A percentile compares a stretch with the other conserved stretches of the same genome.
These are phyloP conservation scores for Ganoderma resinaceum DNA, from an alignment of 1,284 basidiomycete species.

Conservation along the genomic window DNA sequence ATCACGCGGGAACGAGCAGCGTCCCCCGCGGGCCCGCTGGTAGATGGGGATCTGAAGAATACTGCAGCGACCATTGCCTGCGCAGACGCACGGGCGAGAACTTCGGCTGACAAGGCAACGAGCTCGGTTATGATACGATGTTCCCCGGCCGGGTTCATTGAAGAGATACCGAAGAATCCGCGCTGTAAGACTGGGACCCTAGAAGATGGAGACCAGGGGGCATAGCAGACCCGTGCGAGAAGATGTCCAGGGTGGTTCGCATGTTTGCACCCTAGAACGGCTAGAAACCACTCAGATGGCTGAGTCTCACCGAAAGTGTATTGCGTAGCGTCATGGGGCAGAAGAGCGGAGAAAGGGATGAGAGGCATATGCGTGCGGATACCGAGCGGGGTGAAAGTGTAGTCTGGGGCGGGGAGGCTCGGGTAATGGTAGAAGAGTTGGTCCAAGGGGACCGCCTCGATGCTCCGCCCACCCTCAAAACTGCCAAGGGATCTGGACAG, in stretches of 20 bases:
- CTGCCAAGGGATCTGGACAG: background rate
- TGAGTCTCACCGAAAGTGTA: too few species aligned
- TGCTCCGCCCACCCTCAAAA: background rate
- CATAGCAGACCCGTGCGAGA: background rate
- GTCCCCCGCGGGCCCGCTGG: too few species aligned
- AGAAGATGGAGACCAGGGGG: background rate
- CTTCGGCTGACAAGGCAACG: background rate
- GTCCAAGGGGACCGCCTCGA: background rate
- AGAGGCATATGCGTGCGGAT: background rate
- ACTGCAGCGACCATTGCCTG: background rate
- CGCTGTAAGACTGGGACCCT: background rate
- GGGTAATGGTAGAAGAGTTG: background rate
- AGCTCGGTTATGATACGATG: background rate
- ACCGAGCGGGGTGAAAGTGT: background rate
- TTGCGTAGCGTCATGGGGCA: background rate
- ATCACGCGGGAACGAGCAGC: too few species aligned
- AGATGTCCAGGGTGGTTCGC: background rate
- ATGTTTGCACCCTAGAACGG: background rate
- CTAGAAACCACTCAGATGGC: background rate
- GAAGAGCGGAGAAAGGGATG: background rate
- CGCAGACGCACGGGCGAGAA: background rate
- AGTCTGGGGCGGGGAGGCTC: background rate
- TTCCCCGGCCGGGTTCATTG: background rate
- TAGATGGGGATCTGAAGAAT: too few species aligned
- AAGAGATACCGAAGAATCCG: background rate